Conservation (phyloP, 192 early-diverging fungal species). For the Gigaspora rosea region DNA sequence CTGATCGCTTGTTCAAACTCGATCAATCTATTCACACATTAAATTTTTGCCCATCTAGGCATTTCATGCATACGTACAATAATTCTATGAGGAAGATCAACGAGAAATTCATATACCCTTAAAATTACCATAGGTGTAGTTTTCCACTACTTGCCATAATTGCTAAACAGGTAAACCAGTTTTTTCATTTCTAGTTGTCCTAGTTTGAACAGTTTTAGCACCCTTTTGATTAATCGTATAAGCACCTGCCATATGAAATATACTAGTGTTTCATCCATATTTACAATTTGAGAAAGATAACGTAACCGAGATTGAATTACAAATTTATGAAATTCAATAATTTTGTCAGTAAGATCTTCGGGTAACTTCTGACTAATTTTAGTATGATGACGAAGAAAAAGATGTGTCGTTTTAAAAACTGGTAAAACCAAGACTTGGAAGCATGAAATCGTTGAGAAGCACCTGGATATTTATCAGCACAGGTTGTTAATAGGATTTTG, state of each 20-base stretch:
- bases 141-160: too few relatives aligned
- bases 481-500: neutral
- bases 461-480: neutral
- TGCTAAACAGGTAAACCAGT: too few relatives aligned
- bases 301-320: neutral
- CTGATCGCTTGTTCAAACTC: too few relatives aligned
- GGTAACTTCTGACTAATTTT: slow-evolving; percentile 13
- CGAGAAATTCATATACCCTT: too few relatives aligned
- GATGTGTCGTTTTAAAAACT: neutral
- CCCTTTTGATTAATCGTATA: neutral
- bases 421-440: neutral
- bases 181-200: neutral
- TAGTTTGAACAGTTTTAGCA: slow-evolving; percentile 12
- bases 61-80: too few relatives aligned
- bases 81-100: too few relatives aligned
- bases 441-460: neutral
- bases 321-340: neutral
- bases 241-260: slow-evolving; percentile 1
- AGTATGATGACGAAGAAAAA: neutral
- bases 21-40: too few relatives aligned
- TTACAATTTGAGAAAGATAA: neutral
- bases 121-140: too few relatives aligned
- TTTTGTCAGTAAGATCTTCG: slow-evolving; percentile 7
- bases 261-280: slow-evolving; percentile 6
- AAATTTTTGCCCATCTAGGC: too few relatives aligned